Evolutionary conservation across 495 filamentous ascomycete species (phyloP).

Genomic region (Penicillium simplicissimum): DNA sequence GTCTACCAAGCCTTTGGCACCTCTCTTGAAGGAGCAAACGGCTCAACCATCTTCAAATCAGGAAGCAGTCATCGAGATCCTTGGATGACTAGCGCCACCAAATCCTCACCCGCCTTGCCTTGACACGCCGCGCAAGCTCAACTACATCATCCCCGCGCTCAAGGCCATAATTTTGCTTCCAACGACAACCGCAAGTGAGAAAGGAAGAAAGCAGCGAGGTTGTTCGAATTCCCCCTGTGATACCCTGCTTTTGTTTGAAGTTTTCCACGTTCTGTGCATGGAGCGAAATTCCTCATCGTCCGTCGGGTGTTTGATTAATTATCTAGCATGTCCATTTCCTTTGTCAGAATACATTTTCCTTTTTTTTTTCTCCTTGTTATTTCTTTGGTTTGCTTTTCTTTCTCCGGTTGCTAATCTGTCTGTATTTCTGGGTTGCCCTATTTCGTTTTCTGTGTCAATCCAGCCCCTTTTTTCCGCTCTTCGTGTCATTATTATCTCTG

Average conservation of each 20-base stretch:
- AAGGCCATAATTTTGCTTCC: conserved; percentile 19
- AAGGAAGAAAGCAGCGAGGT: conserved; percentile 39
- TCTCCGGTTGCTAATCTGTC: conserved; percentile 3
- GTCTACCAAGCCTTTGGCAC: background rate
- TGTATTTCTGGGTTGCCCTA: conserved; percentile 8
- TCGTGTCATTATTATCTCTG: conserved; percentile 45
- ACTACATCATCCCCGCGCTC: conserved; percentile 18
- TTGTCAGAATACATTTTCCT: conserved; percentile 41
- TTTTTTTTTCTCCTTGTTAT: conserved; percentile 37
- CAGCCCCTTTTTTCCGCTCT: conserved; percentile 25
- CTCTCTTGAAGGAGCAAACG: conserved; percentile 11
- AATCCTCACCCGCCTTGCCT: conserved; percentile 17
- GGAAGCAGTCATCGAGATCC: conserved; percentile 14
- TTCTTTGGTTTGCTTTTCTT: conserved; percentile 21
- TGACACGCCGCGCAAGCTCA: conserved; percentile 28
- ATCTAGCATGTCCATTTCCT: conserved; percentile 41
- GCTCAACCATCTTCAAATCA: conserved; percentile 11
- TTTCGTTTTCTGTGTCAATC: conserved; percentile 24
- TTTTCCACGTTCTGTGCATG: conserved; percentile 39
- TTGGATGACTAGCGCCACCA: conserved; percentile 19
- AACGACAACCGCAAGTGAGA: conserved; percentile 2
- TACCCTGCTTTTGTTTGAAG: conserved; percentile 41
- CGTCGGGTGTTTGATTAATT: conserved; percentile 32
- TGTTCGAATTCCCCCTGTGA: conserved; percentile 49
- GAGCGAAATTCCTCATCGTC: conserved; percentile 35